Evolutionary conservation across 1,284 basidiomycete genomes (phyloP).

Genomic region (Apiotrichum domesticum): DNA sequence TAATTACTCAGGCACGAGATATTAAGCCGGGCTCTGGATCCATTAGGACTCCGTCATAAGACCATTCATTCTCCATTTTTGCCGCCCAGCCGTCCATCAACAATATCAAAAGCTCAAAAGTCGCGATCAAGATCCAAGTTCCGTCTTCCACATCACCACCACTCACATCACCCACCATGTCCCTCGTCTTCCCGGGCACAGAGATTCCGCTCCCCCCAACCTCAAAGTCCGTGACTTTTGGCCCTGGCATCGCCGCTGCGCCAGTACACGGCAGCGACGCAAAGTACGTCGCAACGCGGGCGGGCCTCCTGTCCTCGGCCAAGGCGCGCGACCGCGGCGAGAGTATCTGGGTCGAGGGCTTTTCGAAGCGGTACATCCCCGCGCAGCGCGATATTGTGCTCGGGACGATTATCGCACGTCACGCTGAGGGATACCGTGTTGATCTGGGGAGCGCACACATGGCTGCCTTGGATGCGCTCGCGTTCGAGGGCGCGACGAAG

Average conservation of each 20-base stretch:
- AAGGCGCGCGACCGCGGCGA: constrained; percentile 31
- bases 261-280: constrained; percentile 6
- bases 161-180: constrained; percentile 9
- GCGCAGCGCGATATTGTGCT: constrained; percentile 49
- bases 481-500: constrained; percentile 53
- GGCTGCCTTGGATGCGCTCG: constrained; percentile 50
- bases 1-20: background rate
- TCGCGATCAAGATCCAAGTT: too few species aligned
- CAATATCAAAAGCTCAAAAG: too few species aligned
- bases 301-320: constrained; percentile 30
- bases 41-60: background rate
- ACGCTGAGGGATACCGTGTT: constrained; percentile 51
- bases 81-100: background rate
- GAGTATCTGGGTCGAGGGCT: constrained; percentile 41
- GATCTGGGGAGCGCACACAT: constrained; percentile 50
- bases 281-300: constrained; percentile 33
- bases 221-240: constrained; percentile 30
- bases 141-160: constrained; percentile 3
- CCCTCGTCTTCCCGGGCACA: constrained; percentile 44
- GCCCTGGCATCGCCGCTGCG: constrained; percentile 37
- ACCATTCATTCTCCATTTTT: background rate
- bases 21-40: too few species aligned
- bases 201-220: constrained; percentile 28
- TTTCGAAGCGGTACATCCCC: constrained; percentile 48
- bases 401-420: constrained; percentile 49